These are phyloP conservation scores for Quercus alba DNA, from an alignment of 306 rosid species.

Conservation along the genomic window DNA sequence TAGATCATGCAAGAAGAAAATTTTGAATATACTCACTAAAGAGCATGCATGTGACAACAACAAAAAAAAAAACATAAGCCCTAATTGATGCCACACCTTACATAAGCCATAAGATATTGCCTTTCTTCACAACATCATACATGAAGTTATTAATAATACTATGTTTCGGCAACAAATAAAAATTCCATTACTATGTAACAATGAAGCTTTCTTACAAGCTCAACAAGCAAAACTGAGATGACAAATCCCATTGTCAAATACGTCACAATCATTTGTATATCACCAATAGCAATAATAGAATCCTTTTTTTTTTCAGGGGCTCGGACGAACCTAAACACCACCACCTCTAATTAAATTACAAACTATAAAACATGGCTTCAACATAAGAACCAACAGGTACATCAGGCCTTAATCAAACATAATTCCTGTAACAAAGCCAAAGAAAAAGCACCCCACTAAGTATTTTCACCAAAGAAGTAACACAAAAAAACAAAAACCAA, in stretches of 20 bases:
- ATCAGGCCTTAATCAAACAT: neutral
- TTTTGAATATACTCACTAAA: neutral
- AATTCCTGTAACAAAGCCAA: neutral
- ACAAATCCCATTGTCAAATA: neutral
- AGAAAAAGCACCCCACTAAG: neutral
- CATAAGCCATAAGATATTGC: neutral
- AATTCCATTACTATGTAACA: neutral
- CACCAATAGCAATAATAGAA: neutral
- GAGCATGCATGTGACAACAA: neutral
- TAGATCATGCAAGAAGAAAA: neutral
- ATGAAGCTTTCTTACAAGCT: neutral
- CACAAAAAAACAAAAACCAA: neutral
- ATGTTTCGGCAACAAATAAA: neutral
- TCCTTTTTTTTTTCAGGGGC: neutral
- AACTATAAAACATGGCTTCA: neutral
- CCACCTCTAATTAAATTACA: neutral
- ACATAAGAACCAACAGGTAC: neutral
- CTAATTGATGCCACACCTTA: neutral
- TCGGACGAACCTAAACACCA: neutral
- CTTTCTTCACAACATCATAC: neutral
- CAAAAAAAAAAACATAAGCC: neutral
- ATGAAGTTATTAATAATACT: neutral
- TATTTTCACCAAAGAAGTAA: neutral
- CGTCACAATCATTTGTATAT: neutral
- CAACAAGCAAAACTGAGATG: neutral